A percentile compares a stretch with the other conserved stretches of the same genome.
These are phyloP conservation scores for Glaciozyma martinii DNA, from an alignment of 768 basidiomycete genomes.

Conservation along the genomic window DNA sequence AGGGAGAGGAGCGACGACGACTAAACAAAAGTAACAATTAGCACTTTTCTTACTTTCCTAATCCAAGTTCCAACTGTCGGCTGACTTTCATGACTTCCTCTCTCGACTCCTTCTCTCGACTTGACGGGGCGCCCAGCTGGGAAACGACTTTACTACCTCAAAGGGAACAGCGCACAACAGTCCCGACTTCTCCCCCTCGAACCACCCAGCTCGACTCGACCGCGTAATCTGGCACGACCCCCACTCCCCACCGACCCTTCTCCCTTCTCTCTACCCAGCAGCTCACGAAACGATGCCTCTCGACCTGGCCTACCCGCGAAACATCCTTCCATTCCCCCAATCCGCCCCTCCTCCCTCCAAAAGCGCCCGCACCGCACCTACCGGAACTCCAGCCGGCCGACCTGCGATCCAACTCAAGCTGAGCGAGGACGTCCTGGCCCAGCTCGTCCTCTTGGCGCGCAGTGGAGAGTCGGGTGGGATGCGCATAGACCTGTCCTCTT, in stretches of 20 bases:
- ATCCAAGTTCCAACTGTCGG: too few species aligned
- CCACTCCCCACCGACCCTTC: not conserved
- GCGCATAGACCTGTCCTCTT: not conserved
- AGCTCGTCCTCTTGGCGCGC: conserved; percentile 9
- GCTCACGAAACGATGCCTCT: conserved; percentile 1
- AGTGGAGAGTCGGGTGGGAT: not conserved
- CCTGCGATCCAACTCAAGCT: conserved; percentile 21
- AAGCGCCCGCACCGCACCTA: not conserved
- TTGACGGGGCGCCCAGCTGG: too few species aligned
- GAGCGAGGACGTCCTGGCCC: conserved; percentile 10
- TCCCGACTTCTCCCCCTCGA: too few species aligned
- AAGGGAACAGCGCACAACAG: too few species aligned
- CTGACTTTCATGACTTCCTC: too few species aligned
- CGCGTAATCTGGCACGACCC: not conserved
- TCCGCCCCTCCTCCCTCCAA: not conserved
- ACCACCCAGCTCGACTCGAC: not conserved
- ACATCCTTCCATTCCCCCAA: conserved; percentile 7
- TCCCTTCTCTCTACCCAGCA: not conserved
- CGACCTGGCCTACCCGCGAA: conserved; percentile 22
- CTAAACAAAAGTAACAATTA: too few species aligned
- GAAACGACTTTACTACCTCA: too few species aligned
- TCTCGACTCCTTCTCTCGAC: too few species aligned
- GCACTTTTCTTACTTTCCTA: too few species aligned
- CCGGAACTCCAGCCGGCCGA: not conserved
- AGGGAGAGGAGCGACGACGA: too few species aligned